Evolutionary conservation across 1,284 basidiomycete species (phyloP).

Genomic region (Ustilago bromivora): DNA sequence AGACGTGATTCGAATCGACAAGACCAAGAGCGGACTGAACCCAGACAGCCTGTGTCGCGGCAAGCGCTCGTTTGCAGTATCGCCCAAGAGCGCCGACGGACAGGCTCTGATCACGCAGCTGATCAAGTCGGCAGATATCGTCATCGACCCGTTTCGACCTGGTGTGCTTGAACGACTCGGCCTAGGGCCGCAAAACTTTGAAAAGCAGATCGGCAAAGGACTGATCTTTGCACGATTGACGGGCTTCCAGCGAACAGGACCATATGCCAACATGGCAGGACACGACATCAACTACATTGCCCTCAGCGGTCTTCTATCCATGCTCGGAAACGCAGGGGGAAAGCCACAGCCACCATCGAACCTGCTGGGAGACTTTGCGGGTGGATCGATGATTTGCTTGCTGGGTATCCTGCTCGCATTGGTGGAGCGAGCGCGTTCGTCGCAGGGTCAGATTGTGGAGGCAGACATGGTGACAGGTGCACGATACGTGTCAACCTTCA

Average conservation of each 20-base stretch:
- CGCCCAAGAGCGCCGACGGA: slow-evolving; percentile 77
- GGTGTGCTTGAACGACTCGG: slow-evolving; percentile 83
- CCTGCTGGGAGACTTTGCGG: slow-evolving; percentile 83
- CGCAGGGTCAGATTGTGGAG: slow-evolving; percentile 79
- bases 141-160: slow-evolving; percentile 86
- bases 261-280: slow-evolving; percentile 69
- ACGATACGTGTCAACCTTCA: slow-evolving; percentile 80
- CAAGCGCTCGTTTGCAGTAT: slow-evolving; percentile 80
- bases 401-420: slow-evolving; percentile 82
- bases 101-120: slow-evolving; percentile 75
- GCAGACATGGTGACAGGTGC: slow-evolving; percentile 85
- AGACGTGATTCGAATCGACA: slow-evolving; percentile 81
- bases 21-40: slow-evolving; percentile 70
- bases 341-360: slow-evolving; percentile 82
- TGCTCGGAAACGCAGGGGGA: slow-evolving; percentile 70
- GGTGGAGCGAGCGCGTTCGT: slow-evolving; percentile 76
- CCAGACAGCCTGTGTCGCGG: slow-evolving; percentile 75
- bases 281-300: slow-evolving; percentile 91
- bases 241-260: slow-evolving; percentile 67
- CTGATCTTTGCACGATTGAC: slow-evolving; percentile 69
- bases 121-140: slow-evolving; percentile 78
- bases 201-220: slow-evolving; percentile 72
- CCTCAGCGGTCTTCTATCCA: slow-evolving; percentile 79
- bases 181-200: slow-evolving; percentile 78
- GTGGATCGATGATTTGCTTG: slow-evolving; percentile 81